A percentile compares a stretch with the other conserved stretches of the same genome.
Evolutionary conservation across 2,329 filamentous ascomycete genomes (phyloP).

Genomic region (Keithomyces neogunnii): DNA sequence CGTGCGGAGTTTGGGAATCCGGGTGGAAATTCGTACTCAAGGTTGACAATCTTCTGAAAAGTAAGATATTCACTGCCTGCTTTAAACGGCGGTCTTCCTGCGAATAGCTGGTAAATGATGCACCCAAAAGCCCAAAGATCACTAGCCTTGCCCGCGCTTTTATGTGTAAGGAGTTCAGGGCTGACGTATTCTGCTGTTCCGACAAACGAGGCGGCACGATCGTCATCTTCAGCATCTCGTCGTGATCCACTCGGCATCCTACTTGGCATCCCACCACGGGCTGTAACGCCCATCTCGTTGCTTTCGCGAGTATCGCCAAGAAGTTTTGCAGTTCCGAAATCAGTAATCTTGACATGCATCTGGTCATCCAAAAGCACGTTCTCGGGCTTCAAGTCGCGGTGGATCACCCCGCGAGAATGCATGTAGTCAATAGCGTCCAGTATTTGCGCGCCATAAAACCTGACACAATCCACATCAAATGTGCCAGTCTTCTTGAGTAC

Average conservation of each 20-base stretch:
- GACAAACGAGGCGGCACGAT: slow-evolving; percentile 86
- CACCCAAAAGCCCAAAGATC: slow-evolving; percentile 98
- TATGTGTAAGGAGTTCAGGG: slow-evolving; percentile 91
- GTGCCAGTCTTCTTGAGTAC: slow-evolving; percentile 91
- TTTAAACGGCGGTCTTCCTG: slow-evolving; percentile 96
- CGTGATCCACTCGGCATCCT: slow-evolving; percentile 24
- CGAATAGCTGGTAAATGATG: slow-evolving; percentile 91
- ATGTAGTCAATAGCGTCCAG: slow-evolving; percentile 96
- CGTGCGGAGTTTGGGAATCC: slow-evolving; percentile 81
- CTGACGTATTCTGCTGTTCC: slow-evolving; percentile 98
- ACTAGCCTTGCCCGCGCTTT: slow-evolving; percentile 94
- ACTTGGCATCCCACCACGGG: slow-evolving; percentile 26
- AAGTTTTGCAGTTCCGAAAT: slow-evolving; percentile 97
- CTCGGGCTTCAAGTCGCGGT: slow-evolving; percentile 93
- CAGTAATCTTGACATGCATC: slow-evolving; percentile 98
- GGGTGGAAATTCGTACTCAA: slow-evolving; percentile 88
- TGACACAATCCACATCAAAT: slow-evolving; percentile 89
- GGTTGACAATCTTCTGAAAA: slow-evolving; percentile 92
- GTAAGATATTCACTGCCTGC: slow-evolving; percentile 92
- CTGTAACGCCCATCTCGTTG: slow-evolving; percentile 32
- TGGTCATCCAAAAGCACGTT: slow-evolving; percentile 92
- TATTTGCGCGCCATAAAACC: slow-evolving; percentile 93
- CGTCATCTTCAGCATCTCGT: slow-evolving; percentile 46
- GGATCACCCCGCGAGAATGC: slow-evolving; percentile 92
- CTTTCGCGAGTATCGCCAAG: slow-evolving; percentile 38